Percentiles rank a stretch among this genome's conserved stretches.
phyloP scores from a whole-genome alignment of 2,329 filamentous ascomycete genomes.

The Chalaropsis ovoidea region DNA sequence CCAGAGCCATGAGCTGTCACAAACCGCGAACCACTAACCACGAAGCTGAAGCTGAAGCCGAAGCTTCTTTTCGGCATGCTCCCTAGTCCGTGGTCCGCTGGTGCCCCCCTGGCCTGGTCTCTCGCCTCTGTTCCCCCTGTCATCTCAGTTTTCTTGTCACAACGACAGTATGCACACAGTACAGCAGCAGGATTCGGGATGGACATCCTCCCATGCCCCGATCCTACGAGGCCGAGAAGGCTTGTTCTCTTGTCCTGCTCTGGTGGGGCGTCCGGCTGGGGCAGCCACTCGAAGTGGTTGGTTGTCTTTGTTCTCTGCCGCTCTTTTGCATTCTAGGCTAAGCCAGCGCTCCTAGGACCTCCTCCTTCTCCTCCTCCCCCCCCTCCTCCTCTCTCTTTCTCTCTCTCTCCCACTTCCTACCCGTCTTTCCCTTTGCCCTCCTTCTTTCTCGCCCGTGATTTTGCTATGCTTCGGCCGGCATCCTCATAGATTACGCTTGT shows the following conservation, averaged over 20 bases:
- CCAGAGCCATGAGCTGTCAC: not conserved
- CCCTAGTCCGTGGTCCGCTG: not conserved
- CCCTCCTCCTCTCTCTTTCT: not conserved
- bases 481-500: not conserved
- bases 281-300: not conserved
- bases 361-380: no score
- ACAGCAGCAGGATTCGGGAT: not conserved
- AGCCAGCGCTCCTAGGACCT: not conserved
- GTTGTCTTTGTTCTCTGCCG: not conserved
- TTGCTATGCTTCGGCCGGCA: not conserved
- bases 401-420: not conserved
- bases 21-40: not conserved
- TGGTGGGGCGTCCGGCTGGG: not conserved
- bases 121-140: not conserved
- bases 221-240: not conserved
- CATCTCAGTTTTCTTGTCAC: not conserved
- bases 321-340: not conserved
- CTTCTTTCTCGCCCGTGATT: not conserved
- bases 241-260: not conserved
- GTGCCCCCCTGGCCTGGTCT: not conserved
- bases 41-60: not conserved
- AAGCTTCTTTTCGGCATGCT: conserved; percentile 7
- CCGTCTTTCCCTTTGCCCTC: not conserved
- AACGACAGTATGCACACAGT: not conserved
- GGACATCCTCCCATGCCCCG: not conserved